Conservation (phyloP, 2,329 filamentous ascomycete species). For the Diplocarpon mali region DNA sequence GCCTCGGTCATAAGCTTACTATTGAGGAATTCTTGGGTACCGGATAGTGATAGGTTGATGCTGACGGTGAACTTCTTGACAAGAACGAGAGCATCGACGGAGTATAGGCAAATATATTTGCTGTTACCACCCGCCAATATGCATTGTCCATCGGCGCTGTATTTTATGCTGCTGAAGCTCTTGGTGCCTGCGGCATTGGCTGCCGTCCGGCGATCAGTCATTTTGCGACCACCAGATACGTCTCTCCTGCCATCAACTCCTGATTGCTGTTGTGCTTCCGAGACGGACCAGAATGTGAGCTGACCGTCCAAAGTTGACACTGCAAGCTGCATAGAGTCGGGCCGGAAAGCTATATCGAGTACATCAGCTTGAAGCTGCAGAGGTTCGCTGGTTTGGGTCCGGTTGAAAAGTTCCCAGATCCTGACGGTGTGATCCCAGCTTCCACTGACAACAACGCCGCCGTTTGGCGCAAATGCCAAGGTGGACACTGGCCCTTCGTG, state of each 20-base stretch:
- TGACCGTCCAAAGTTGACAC: conserved; percentile 90
- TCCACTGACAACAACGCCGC: conserved; percentile 72
- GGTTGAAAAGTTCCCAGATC: conserved; percentile 89
- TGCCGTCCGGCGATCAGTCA: conserved; percentile 79
- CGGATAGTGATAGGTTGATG: conserved; percentile 88
- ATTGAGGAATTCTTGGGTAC: conserved; percentile 95
- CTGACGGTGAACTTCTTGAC: conserved; percentile 94
- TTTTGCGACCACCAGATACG: conserved; percentile 81
- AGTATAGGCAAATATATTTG: conserved; percentile 97
- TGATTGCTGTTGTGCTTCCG: conserved; percentile 74
- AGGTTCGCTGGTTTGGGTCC: conserved; percentile 91
- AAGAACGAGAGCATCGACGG: conserved; percentile 82
- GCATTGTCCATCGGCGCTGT: conserved; percentile 86
- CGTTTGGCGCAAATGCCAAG: conserved; percentile 80
- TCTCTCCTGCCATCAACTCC: conserved; percentile 85
- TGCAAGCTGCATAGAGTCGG: conserved; percentile 83
- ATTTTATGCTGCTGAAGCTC: conserved; percentile 75
- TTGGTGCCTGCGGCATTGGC: conserved; percentile 88
- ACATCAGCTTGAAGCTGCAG: conserved; percentile 88
- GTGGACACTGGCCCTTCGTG: conserved; percentile 91
- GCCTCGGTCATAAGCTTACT: conserved; percentile 85
- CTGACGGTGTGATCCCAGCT: conserved; percentile 95
- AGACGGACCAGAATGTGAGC: conserved; percentile 87
- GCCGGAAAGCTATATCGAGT: conserved; percentile 72
- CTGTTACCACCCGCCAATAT: conserved; percentile 87